Conservation (phyloP, 257 asterid genomes). For the Fraxinus excelsior region DNA sequence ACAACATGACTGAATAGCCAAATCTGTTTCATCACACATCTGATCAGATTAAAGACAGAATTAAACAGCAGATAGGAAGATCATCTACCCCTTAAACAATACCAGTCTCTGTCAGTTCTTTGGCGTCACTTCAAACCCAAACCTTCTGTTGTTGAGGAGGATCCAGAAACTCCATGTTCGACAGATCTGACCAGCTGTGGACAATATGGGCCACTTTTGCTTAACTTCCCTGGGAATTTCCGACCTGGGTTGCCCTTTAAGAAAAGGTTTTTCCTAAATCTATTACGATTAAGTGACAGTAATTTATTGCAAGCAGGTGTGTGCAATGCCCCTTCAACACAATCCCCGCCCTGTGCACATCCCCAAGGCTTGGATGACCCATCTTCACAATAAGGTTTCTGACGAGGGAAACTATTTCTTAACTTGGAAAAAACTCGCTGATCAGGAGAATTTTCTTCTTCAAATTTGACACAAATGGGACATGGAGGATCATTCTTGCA, state of each 20-base stretch:
- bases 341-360: conserved; percentile 80
- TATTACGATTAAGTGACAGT: conserved; percentile 68
- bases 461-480: conserved; percentile 68
- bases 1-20: conserved; percentile 17
- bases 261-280: conserved; percentile 61
- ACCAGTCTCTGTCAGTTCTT: conserved; percentile 14
- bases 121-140: conserved; percentile 38
- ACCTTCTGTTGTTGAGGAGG: conserved; percentile 48
- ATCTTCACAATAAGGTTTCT: conserved; percentile 64
- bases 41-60: conserved; percentile 4
- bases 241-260: conserved; percentile 49
- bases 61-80: conserved; percentile 18
- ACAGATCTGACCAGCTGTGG: conserved; percentile 60
- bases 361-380: conserved; percentile 80
- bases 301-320: conserved; percentile 56
- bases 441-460: conserved; percentile 67
- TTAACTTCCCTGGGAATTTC: conserved; percentile 71
- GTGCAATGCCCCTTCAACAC: conserved; percentile 84
- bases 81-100: conserved; percentile 1
- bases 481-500: conserved; percentile 87
- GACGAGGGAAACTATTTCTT: conserved; percentile 58
- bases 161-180: conserved; percentile 58
- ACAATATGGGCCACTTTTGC: conserved; percentile 59
- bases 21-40: conserved; percentile 12
- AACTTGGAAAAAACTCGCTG: conserved; percentile 58